Conservation (phyloP, 1,284 basidiomycete species). For the Microbotryum lychnidis-dioicae region DNA sequence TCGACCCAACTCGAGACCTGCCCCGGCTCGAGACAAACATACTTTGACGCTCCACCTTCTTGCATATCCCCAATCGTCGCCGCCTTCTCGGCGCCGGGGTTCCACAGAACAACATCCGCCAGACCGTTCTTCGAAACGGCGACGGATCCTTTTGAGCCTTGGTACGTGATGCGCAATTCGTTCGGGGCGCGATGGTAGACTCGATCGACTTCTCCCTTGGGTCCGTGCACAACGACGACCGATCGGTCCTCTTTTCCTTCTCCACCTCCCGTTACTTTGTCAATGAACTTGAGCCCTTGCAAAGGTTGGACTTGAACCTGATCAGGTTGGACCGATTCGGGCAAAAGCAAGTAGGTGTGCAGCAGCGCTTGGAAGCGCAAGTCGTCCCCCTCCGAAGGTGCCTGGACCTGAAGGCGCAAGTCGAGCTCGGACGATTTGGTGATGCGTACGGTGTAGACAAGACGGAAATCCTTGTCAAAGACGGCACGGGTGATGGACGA, state of each 20-base stretch:
- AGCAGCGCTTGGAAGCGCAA: constrained; percentile 41
- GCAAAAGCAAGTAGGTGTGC: constrained; percentile 40
- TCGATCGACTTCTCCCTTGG: constrained; percentile 34
- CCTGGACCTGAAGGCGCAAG: constrained; percentile 18
- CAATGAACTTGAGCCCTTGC: constrained; percentile 30
- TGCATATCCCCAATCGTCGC: constrained; percentile 40
- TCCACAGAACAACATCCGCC: constrained; percentile 39
- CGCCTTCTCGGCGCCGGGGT: constrained; percentile 39
- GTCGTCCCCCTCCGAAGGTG: constrained; percentile 10
- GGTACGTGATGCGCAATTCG: constrained; percentile 15
- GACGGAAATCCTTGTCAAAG: constrained; percentile 23
- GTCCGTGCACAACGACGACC: constrained; percentile 31
- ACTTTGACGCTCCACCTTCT: constrained; percentile 37
- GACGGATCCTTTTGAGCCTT: constrained; percentile 30
- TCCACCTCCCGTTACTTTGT: constrained; percentile 30
- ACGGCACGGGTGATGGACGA: constrained; percentile 23
- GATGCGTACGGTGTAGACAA: constrained; percentile 36
- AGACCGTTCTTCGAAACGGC: constrained; percentile 28
- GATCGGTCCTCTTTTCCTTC: constrained; percentile 15
- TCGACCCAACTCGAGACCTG: constrained; percentile 35
- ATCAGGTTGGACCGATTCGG: constrained; percentile 26
- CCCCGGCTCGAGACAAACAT: constrained; percentile 42
- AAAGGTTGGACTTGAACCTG: constrained; percentile 26
- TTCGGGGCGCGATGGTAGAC: constrained; percentile 33
- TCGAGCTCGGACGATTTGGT: constrained; percentile 3